phyloP scores from a whole-genome alignment of 257 asterid genomes.

The Paulownia fortunei region DNA sequence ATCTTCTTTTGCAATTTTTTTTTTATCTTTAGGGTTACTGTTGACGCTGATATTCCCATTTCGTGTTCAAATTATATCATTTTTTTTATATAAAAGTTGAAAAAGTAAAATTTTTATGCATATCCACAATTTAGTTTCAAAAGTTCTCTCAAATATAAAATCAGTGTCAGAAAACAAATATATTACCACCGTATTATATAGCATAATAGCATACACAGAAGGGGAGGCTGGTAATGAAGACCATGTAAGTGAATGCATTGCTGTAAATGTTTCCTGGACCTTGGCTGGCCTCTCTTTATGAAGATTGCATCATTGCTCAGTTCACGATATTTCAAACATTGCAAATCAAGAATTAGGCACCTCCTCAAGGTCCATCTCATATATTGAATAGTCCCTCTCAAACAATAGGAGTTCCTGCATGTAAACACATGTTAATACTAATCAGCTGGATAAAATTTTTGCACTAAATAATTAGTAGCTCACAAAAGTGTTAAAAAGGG shows the following conservation, averaged over 20 bases:
- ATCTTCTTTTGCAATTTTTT: too few species aligned
- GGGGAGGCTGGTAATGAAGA: not conserved
- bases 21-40: too few species aligned
- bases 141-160: too few species aligned
- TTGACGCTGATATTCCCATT: too few species aligned
- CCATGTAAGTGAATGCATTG: not conserved
- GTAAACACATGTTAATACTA: conserved; percentile 16
- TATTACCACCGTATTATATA: too few species aligned
- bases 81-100: too few species aligned
- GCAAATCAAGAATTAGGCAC: conserved; percentile 43
- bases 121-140: too few species aligned
- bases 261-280: not conserved
- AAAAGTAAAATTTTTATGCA: too few species aligned
- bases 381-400: conserved; percentile 81
- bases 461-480: not conserved
- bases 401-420: conserved; percentile 82
- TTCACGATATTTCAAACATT: not conserved
- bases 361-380: conserved; percentile 63
- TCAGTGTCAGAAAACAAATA: too few species aligned
- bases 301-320: not conserved
- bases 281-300: not conserved
- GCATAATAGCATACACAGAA: too few species aligned
- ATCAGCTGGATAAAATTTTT: not conserved
- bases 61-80: too few species aligned
- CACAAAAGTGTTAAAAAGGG: not conserved